Conservation (phyloP, 495 filamentous ascomycete species). For the Echria macrotheca region DNA sequence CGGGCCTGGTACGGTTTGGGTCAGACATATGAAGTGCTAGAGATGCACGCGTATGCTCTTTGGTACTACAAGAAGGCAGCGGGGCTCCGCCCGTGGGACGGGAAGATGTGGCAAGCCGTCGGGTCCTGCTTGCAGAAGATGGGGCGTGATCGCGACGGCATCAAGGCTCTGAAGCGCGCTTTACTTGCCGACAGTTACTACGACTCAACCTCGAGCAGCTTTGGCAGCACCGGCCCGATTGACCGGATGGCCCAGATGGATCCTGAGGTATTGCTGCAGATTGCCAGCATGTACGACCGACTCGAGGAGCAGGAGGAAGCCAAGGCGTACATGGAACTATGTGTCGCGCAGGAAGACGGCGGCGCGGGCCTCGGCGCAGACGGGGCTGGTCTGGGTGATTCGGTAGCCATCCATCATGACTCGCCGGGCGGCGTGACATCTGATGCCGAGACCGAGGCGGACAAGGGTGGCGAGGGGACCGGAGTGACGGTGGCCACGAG, state of each 20-base stretch:
- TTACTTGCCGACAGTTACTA: conserved; percentile 78
- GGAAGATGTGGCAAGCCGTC: conserved; percentile 98
- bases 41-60: conserved; percentile 94
- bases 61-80: conserved; percentile 98
- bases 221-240: conserved; percentile 34
- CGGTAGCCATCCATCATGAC: conserved; percentile 40
- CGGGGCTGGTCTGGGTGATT: conserved; percentile 40
- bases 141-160: conserved; percentile 73
- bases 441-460: conserved; percentile 46
- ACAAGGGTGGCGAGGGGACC: conserved; percentile 48
- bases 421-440: conserved; percentile 45
- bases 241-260: conserved; percentile 60
- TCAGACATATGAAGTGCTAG: conserved; percentile 94
- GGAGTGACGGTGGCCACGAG: conserved; percentile 85
- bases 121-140: conserved; percentile 86
- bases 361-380: conserved; percentile 26
- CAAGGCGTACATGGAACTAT: conserved; percentile 89
- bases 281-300: conserved; percentile 82
- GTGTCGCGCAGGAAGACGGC: conserved; percentile 80
- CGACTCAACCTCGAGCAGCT: conserved; percentile 48
- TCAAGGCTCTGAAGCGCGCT: conserved; percentile 91
- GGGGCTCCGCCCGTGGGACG: conserved; percentile 82
- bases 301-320: conserved; percentile 71
- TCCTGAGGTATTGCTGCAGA: conserved; percentile 83
- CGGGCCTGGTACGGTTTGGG: conserved; percentile 98